Evolutionary conservation across 140 eudicot species (phyloP).

Genomic region (Cichorium intybus): DNA sequence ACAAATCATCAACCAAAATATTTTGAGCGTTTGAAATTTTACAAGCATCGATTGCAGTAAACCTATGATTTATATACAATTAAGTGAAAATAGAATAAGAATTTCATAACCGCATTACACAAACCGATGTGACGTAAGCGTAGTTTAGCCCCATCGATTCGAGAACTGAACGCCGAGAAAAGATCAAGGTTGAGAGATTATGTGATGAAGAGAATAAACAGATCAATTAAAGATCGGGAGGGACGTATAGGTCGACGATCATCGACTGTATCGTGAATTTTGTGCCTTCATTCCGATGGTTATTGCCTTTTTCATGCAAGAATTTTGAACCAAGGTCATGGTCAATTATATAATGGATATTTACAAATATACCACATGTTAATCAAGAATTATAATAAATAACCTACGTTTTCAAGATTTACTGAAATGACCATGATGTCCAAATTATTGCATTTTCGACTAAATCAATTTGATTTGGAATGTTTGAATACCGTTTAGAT

Average conservation of each 20-base stretch:
- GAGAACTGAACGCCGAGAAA: background rate
- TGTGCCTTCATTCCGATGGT: background rate
- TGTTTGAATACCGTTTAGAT: no score
- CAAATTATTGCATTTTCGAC: no score
- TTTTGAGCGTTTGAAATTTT: background rate
- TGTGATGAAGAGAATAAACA: slow-evolving; percentile 1
- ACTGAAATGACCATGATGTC: no score
- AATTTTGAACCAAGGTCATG: background rate
- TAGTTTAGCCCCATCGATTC: background rate
- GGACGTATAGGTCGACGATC: slow-evolving; percentile 8
- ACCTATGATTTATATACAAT: background rate
- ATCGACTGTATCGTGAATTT: background rate
- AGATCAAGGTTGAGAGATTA: background rate
- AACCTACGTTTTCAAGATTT: no score
- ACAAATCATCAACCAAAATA: background rate
- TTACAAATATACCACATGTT: no score
- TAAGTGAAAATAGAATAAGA: background rate
- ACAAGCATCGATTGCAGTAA: background rate
- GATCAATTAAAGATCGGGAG: slow-evolving; percentile 1
- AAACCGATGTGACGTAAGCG: background rate
- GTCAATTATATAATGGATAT: background rate
- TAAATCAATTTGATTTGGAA: no score
- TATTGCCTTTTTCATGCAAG: background rate
- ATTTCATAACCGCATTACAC: background rate
- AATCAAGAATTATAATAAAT: no score